These are phyloP conservation scores for Hsuehochloa calcarea DNA, from an alignment of 176 grass and related monocot species.

Conservation along the genomic window DNA sequence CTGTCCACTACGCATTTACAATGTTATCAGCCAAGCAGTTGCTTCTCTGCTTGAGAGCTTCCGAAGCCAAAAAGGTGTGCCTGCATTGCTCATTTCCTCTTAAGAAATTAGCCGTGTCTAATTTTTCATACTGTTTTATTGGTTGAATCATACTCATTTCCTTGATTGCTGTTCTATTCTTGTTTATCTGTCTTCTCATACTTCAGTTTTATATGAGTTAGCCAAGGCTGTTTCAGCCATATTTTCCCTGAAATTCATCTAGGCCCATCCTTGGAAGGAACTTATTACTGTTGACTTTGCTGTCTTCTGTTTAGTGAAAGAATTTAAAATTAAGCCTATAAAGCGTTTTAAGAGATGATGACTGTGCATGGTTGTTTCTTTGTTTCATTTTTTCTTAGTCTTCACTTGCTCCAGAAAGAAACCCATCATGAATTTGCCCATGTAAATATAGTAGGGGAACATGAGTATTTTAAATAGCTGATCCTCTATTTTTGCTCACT, in stretches of 20 bases:
- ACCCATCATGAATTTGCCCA: not conserved
- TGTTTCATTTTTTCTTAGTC: not conserved
- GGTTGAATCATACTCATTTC: not conserved
- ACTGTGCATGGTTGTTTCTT: not conserved
- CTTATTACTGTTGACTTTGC: not conserved
- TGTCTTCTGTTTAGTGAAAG: conserved; percentile 22
- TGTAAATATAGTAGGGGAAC: not conserved
- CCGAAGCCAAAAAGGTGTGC: conserved; percentile 55
- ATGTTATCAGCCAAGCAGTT: conserved; percentile 58
- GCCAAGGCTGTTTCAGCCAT: not conserved
- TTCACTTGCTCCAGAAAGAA: conserved; percentile 23
- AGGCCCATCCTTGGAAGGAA: not conserved
- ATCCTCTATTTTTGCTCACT: conserved; percentile 4
- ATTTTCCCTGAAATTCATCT: conserved; percentile 25
- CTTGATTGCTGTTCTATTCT: not conserved
- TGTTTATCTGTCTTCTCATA: not conserved
- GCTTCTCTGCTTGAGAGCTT: conserved; percentile 62
- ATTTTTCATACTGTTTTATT: not conserved
- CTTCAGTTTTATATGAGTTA: conserved; percentile 26
- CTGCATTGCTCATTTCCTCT: conserved; percentile 21
- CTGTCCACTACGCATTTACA: conserved; percentile 61
- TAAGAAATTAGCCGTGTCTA: conserved; percentile 11
- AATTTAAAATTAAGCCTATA: not conserved
- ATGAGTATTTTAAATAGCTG: conserved; percentile 9
- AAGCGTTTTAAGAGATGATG: conserved; percentile 1